Percentiles rank a stretch among this genome's conserved stretches.
phyloP scores from a whole-genome alignment of 176 grass and related monocot genomes.

The Oryza meyeriana region DNA sequence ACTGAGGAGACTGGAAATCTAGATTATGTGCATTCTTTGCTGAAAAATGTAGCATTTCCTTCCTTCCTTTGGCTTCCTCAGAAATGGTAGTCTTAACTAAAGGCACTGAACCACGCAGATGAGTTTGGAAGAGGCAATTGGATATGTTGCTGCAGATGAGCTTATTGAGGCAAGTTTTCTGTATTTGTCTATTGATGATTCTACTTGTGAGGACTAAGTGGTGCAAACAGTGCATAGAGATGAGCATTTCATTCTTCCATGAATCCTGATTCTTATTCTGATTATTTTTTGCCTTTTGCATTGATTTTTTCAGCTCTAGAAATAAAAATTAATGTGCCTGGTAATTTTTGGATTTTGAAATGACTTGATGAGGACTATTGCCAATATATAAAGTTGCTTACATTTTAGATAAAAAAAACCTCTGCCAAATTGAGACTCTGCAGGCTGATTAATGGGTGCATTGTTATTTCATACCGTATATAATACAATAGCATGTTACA shows the following conservation, averaged over 20 bases:
- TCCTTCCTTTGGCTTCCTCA: neutral
- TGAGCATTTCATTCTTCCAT: constrained; percentile 27
- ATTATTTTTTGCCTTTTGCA: neutral
- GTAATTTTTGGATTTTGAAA: constrained; percentile 1
- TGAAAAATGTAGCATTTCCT: constrained; percentile 4
- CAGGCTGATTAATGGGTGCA: neutral
- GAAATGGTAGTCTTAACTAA: constrained; percentile 21
- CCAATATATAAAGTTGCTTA: neutral
- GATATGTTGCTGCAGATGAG: constrained; percentile 98
- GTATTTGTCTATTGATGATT: constrained; percentile 4
- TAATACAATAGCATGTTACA: neutral
- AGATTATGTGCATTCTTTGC: neutral
- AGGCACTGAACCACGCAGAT: constrained; percentile 63
- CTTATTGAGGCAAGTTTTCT: constrained; percentile 86
- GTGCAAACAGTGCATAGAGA: neutral
- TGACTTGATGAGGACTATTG: neutral
- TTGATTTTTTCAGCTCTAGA: neutral
- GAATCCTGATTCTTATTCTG: neutral
- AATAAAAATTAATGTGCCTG: neutral
- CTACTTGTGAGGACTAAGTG: neutral
- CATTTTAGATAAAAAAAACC: neutral
- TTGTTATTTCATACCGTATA: constrained; percentile 7
- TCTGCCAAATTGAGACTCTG: neutral
- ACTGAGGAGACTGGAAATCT: neutral
- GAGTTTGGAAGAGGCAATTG: constrained; percentile 98